A percentile compares a stretch with the other conserved stretches of the same genome.
phyloP scores from a whole-genome alignment of 106 monocot genomes.

The Posidonia australis region DNA sequence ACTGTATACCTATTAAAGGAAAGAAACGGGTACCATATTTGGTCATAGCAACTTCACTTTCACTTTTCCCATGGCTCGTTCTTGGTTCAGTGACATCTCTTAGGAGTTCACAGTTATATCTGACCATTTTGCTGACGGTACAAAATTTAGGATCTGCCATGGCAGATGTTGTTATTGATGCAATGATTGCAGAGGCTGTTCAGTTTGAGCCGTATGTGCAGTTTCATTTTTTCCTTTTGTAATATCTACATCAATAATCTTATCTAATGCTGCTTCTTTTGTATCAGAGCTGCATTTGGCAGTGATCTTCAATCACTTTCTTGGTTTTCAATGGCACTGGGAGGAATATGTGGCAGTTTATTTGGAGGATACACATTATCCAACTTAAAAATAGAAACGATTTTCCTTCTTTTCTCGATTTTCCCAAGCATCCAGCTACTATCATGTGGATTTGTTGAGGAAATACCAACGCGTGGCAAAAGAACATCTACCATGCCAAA shows the following conservation, averaged over 20 bases:
- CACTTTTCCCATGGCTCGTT: slow-evolving; percentile 65
- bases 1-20: slow-evolving; percentile 63
- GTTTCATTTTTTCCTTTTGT: not conserved
- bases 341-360: slow-evolving; percentile 74
- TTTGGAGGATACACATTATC: slow-evolving; percentile 62
- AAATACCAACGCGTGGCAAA: slow-evolving; percentile 13
- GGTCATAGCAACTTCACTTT: slow-evolving; percentile 45
- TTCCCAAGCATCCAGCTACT: slow-evolving; percentile 56
- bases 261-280: slow-evolving; percentile 14
- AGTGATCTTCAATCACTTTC: slow-evolving; percentile 77
- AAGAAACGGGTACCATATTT: slow-evolving; percentile 61
- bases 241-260: not conserved
- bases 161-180: slow-evolving; percentile 90
- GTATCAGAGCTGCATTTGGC: slow-evolving; percentile 55
- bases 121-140: slow-evolving; percentile 40
- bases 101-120: slow-evolving; percentile 39
- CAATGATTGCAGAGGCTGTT: slow-evolving; percentile 89
- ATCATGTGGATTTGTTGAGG: slow-evolving; percentile 46
- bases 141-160: slow-evolving; percentile 79
- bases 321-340: slow-evolving; percentile 73
- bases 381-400: slow-evolving; percentile 31
- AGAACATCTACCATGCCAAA: not conserved
- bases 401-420: slow-evolving; percentile 61
- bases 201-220: slow-evolving; percentile 40
- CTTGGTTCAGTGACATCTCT: slow-evolving; percentile 34